phyloP scores from a whole-genome alignment of 495 filamentous ascomycete genomes.

The Penicillium crystallinum region DNA sequence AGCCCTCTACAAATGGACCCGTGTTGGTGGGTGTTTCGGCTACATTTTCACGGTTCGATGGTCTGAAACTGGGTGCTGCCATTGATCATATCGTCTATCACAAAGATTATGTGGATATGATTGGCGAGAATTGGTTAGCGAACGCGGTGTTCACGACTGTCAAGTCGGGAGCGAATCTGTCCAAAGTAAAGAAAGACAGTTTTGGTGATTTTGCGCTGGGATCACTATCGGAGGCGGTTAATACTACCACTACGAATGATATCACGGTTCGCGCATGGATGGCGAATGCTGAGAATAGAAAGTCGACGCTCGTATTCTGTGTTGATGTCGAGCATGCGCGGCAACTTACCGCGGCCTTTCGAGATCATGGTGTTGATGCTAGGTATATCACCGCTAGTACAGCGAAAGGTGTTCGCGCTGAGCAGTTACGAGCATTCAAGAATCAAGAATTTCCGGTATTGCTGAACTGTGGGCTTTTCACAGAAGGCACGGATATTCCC shows the following conservation, averaged over 20 bases:
- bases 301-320: conserved; percentile 90
- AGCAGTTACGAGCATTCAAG: conserved; percentile 68
- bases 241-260: conserved; percentile 70
- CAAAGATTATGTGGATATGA: conserved; percentile 96
- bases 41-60: conserved; percentile 86
- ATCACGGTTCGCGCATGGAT: conserved; percentile 82
- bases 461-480: conserved; percentile 93
- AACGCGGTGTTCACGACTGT: conserved; percentile 93
- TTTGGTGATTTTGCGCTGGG: conserved; percentile 74
- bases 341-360: conserved; percentile 68
- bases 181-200: conserved; percentile 54
- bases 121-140: conserved; percentile 76
- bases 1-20: conserved; percentile 50
- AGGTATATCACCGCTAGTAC: conserved; percentile 80
- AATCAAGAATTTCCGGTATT: conserved; percentile 77
- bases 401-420: conserved; percentile 53
- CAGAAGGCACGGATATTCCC: conserved; percentile 94
- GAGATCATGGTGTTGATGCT: conserved; percentile 73
- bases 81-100: conserved; percentile 98
- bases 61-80: conserved; percentile 76
- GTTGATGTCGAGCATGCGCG: conserved; percentile 79
- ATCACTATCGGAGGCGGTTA: conserved; percentile 72
- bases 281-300: conserved; percentile 61
- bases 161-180: conserved; percentile 70
- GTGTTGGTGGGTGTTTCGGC: conserved; percentile 88